These are phyloP conservation scores for Stachybotrys chartarum DNA, from an alignment of 2,329 filamentous ascomycete species.

Conservation along the genomic window DNA sequence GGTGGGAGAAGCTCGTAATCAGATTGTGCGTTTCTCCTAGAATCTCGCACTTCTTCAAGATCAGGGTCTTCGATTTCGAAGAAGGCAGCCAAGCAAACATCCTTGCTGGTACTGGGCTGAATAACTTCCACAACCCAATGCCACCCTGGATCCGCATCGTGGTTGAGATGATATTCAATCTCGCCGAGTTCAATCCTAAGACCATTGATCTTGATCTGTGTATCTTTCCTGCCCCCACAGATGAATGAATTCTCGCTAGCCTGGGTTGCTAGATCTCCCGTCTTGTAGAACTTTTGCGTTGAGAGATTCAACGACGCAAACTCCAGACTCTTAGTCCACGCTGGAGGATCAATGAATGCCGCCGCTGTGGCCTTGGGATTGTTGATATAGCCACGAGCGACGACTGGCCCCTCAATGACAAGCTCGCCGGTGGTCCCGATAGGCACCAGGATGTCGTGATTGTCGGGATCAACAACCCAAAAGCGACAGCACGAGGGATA, in stretches of 20 bases:
- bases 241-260: slow-evolving; percentile 27
- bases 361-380: slow-evolving; percentile 19
- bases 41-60: too few species aligned
- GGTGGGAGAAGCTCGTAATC: too few species aligned
- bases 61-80: too few species aligned
- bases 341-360: slow-evolving; percentile 23
- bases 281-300: slow-evolving; percentile 31
- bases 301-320: too few species aligned
- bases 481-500: not conserved
- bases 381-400: slow-evolving; percentile 43
- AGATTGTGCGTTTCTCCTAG: too few species aligned
- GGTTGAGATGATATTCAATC: slow-evolving; percentile 4
- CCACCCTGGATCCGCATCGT: too few species aligned
- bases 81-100: too few species aligned
- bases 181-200: slow-evolving; percentile 39
- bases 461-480: slow-evolving; percentile 16
- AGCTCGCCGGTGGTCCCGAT: slow-evolving; percentile 33
- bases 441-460: slow-evolving; percentile 13
- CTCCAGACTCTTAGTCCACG: slow-evolving; percentile 21
- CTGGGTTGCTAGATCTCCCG: slow-evolving; percentile 37
- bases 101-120: too few species aligned
- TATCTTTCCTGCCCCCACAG: slow-evolving; percentile 44
- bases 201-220: slow-evolving; percentile 49
- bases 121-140: too few species aligned
- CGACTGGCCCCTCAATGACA: slow-evolving; percentile 35